phyloP scores from a whole-genome alignment of 768 basidiomycete species.

The Cubamyces sp. region DNA sequence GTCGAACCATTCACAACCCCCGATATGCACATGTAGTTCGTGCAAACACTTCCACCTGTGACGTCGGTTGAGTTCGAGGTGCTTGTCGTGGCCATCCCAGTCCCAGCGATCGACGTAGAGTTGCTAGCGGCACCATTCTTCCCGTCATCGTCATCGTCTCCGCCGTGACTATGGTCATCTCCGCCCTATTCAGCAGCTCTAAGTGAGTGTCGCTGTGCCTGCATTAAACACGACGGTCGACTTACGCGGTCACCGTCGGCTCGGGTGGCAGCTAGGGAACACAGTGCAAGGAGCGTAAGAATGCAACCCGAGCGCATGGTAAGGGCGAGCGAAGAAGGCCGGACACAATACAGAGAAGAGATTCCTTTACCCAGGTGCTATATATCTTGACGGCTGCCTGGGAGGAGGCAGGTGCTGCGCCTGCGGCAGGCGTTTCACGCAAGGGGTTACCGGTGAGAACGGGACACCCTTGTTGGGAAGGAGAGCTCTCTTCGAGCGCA shows the following conservation, averaged over 20 bases:
- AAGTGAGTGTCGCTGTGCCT: background rate
- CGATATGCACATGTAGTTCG: slow-evolving; percentile 26
- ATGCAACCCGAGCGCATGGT: slow-evolving; percentile 15
- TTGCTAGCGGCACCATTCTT: slow-evolving; percentile 1
- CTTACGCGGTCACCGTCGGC: slow-evolving; percentile 14
- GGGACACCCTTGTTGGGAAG: background rate
- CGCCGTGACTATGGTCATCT: background rate
- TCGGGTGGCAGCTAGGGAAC: slow-evolving; percentile 16
- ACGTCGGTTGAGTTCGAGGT: slow-evolving; percentile 14
- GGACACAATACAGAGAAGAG: slow-evolving; percentile 4
- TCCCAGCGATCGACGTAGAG: slow-evolving; percentile 16
- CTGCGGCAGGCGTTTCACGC: slow-evolving; percentile 11
- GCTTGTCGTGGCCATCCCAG: slow-evolving; percentile 11
- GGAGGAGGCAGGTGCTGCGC: slow-evolving; percentile 23
- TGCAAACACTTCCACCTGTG: slow-evolving; percentile 28
- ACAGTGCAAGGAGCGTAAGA: slow-evolving; percentile 18
- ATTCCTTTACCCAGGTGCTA: slow-evolving; percentile 24
- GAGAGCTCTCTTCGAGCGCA: background rate
- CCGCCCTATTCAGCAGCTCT: slow-evolving; percentile 3
- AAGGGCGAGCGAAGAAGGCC: slow-evolving; percentile 10
- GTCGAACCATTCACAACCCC: slow-evolving; percentile 30
- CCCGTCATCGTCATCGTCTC: slow-evolving; percentile 8
- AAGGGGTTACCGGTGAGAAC: slow-evolving; percentile 22
- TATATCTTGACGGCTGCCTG: slow-evolving; percentile 22
- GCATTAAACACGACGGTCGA: slow-evolving; percentile 2